phyloP scores from a whole-genome alignment of 2,329 filamentous ascomycete species.

The Didymella arachidicola region DNA sequence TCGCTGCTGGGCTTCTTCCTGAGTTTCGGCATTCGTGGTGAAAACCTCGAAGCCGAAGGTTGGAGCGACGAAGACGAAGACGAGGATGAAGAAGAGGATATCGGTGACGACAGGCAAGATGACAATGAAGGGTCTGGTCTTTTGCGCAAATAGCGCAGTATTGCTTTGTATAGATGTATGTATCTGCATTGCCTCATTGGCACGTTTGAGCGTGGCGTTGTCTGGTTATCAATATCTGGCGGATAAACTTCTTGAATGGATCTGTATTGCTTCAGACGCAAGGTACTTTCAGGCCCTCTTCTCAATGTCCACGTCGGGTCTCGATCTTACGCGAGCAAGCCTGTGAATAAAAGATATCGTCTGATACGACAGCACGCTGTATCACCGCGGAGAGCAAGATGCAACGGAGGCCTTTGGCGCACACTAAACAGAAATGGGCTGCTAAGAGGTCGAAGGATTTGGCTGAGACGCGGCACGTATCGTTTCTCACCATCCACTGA shows the following conservation, averaged over 20 bases:
- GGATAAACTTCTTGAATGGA: constrained; percentile 7
- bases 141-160: constrained; percentile 37
- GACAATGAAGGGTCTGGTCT: constrained; percentile 42
- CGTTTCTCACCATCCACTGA: constrained; percentile 1
- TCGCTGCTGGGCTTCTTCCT: constrained; percentile 80
- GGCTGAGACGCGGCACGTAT: constrained; percentile 4
- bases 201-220: constrained; percentile 15
- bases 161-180: constrained; percentile 4
- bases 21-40: constrained; percentile 78
- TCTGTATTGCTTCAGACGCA: background rate
- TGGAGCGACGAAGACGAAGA: constrained; percentile 54
- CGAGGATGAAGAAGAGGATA: constrained; percentile 39
- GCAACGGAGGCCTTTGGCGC: background rate
- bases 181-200: constrained; percentile 11
- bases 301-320: background rate
- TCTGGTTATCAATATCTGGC: constrained; percentile 2
- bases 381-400: background rate
- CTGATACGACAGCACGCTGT: background rate
- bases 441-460: background rate
- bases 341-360: background rate
- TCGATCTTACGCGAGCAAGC: background rate
- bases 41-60: constrained; percentile 65
- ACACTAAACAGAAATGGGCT: background rate
- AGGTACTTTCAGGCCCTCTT: background rate
- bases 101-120: constrained; percentile 24